Base-by-base conservation (phyloP, 352 stramenopile species). In the Pilasporangium apinafurcum region DNA sequence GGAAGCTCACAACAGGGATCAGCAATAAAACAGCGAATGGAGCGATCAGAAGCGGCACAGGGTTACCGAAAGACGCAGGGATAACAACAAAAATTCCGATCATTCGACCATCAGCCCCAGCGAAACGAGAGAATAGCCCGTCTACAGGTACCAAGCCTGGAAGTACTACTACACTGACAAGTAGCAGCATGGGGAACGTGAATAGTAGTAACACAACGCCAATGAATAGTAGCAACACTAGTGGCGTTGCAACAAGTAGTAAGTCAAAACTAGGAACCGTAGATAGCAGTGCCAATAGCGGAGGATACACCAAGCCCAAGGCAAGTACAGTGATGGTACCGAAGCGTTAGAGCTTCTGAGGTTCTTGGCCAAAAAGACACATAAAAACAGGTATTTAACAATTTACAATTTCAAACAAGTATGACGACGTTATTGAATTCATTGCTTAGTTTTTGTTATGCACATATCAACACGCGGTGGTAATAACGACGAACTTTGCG, bases 71-170 rank as follows among this genome's bases (percentile, higher is more conserved):
- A n/a, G 72, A 87, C 21, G 27, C 53, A 0, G 57, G 53, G 9
- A 32, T 39, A 5, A 66, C 85, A 49, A 87, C 75, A 14, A 87
- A 87, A 44, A 87, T 87, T 51, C 75, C 75, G 12, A 87, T 83
- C 51, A 87, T 85, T 22, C 60, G 71, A 13, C 75, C 75, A 22
- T 72, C 71, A 0, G 75, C 75, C n/a, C 75, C 71, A 21, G 67
- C 71, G 18, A 87, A 87, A 46, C 64, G 75, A 27, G 75, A 87
- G 50, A 72, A 57, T 40, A 87, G 74, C 39, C 74, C 74, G 10
- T 80, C 64, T 6, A 65, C 48, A 9, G 65, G 53, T 6, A 76
- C 59, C 13, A 84, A 84, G 17, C 70, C 70, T n/a, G 58, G 44
- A 22, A 60, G 46, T 24, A 46, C 37, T 31, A 37, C 37, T 17